These are phyloP conservation scores for Stygiomarasmius scandens DNA, from an alignment of 1,284 basidiomycete species.

Conservation along the genomic window DNA sequence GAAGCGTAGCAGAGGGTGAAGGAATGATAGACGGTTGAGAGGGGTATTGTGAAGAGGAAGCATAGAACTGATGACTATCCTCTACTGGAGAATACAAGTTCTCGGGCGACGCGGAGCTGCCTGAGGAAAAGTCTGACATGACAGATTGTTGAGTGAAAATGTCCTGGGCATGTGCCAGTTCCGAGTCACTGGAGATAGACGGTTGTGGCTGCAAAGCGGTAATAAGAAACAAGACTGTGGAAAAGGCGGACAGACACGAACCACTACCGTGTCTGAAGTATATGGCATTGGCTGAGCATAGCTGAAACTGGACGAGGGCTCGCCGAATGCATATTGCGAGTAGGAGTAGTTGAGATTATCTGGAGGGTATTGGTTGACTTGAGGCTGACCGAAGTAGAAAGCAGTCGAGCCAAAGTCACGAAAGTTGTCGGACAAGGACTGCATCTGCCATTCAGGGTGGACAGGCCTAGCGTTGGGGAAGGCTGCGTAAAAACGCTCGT, in stretches of 20 bases:
- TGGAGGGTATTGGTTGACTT: neutral
- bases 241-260: neutral
- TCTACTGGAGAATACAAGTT: neutral
- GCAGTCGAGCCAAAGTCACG: conserved; percentile 4
- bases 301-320: neutral
- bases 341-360: neutral
- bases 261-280: neutral
- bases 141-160: neutral
- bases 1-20: neutral
- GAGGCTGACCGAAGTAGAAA: neutral
- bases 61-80: neutral
- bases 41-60: neutral
- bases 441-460: conserved; percentile 3
- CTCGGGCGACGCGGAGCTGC: neutral
- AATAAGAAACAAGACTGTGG: neutral
- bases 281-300: neutral
- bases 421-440: neutral
- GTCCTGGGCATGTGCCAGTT: neutral
- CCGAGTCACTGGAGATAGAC: neutral
- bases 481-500: conserved; percentile 14
- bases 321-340: neutral
- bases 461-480: conserved; percentile 17
- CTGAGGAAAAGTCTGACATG: neutral
- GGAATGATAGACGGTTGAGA: neutral
- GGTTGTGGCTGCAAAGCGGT: no score